Evolutionary conservation across 2,329 filamentous ascomycete genomes (phyloP).

Genomic region (Cephalotrichum gorgonifer): DNA sequence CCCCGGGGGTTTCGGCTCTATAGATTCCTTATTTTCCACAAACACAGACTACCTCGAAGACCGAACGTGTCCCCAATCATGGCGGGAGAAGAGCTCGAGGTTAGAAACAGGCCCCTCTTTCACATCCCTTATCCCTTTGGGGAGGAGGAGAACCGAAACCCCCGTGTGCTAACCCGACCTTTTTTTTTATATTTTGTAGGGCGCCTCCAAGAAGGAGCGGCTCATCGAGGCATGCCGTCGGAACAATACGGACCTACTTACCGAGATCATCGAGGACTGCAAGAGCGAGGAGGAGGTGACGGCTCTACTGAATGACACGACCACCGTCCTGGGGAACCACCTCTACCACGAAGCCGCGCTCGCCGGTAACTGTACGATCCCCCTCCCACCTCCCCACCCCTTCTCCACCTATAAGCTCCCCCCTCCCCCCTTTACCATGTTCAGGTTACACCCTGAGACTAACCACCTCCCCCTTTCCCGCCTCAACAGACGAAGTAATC

Average conservation of each 20-base stretch:
- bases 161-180: background rate
- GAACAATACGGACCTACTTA: conserved; percentile 80
- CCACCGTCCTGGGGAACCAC: conserved; percentile 77
- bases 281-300: conserved; percentile 57
- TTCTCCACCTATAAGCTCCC: background rate
- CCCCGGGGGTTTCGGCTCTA: background rate
- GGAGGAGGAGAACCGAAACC: background rate
- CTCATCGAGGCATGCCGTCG: conserved; percentile 87
- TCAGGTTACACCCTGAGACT: background rate
- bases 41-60: background rate
- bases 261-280: conserved; percentile 57
- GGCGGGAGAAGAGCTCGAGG: conserved; percentile 4
- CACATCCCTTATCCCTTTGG: background rate
- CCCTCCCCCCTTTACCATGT: background rate
- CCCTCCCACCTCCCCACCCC: background rate
- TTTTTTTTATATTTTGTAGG: conserved; percentile 37
- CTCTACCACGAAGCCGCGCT: conserved; percentile 82
- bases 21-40: background rate
- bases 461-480: background rate
- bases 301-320: conserved; percentile 73
- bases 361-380: conserved; percentile 72
- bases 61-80: background rate
- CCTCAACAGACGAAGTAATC: conserved; percentile 58
- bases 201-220: conserved; percentile 74
- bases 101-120: background rate